These are phyloP conservation scores for Phaeotremella skinneri DNA, from an alignment of 768 basidiomycete genomes.

Conservation along the genomic window DNA sequence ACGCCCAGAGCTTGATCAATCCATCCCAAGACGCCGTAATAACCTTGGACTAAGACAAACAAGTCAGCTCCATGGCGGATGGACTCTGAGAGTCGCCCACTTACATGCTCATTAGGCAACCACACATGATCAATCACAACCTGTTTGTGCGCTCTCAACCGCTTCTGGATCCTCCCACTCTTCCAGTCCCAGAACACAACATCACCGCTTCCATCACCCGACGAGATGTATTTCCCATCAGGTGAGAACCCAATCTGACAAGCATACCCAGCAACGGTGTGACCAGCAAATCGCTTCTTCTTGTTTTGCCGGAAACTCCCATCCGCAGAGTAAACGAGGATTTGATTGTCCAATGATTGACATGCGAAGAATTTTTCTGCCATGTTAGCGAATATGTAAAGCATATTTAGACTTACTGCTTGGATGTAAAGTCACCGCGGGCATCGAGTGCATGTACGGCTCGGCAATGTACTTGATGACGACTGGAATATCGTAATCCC, in stretches of 20 bases:
- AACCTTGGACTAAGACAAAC: constrained; percentile 73
- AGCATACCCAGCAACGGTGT: constrained; percentile 94
- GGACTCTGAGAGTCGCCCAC: constrained; percentile 47
- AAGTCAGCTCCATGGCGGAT: constrained; percentile 20
- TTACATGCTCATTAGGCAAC: constrained; percentile 93
- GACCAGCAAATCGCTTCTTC: constrained; percentile 97
- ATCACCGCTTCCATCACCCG: constrained; percentile 91
- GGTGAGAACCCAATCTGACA: constrained; percentile 97
- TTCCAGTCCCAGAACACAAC: constrained; percentile 99
- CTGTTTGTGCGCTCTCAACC: constrained; percentile 83
- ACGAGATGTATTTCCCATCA: constrained; percentile 97
- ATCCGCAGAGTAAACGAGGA: constrained; percentile 93
- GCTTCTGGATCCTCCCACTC: constrained; percentile 89
- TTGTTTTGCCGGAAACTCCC: constrained; percentile 92
- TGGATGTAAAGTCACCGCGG: constrained; percentile 91
- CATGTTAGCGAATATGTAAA: background rate
- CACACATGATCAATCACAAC: constrained; percentile 98
- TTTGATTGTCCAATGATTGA: constrained; percentile 97
- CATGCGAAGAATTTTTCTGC: constrained; percentile 94
- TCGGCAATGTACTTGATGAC: constrained; percentile 99
- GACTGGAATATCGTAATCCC: constrained; percentile 99
- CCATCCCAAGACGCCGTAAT: constrained; percentile 98
- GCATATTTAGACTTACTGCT: constrained; percentile 68
- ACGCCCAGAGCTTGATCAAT: constrained; percentile 89
- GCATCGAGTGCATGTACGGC: constrained; percentile 99